These are phyloP conservation scores for Candida coleopterorum DNA, from an alignment of 805 yeast species.

Conservation along the genomic window DNA sequence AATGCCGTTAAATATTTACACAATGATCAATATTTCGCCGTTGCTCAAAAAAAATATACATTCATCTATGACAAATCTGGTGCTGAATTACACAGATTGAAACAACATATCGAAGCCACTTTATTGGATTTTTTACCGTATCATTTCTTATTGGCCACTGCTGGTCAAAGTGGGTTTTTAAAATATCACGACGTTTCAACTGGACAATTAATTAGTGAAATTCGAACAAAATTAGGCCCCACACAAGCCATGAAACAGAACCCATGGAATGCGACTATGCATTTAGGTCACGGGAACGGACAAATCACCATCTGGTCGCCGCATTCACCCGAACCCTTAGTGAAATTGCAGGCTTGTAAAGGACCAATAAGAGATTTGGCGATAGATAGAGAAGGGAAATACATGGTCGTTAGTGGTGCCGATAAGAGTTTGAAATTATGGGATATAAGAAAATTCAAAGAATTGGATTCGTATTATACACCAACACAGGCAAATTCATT, in stretches of 20 bases:
- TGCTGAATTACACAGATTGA: constrained; percentile 83
- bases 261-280: constrained; percentile 94
- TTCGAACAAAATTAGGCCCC: constrained; percentile 86
- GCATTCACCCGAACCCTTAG: constrained; percentile 77
- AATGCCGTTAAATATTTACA: constrained; percentile 87
- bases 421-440: constrained; percentile 83
- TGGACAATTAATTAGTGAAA: constrained; percentile 78
- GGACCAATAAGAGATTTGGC: constrained; percentile 88
- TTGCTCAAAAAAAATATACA: constrained; percentile 92
- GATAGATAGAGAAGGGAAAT: constrained; percentile 84
- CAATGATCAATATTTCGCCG: constrained; percentile 91
- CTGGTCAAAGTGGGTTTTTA: constrained; percentile 84
- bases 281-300: constrained; percentile 91
- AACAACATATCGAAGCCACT: constrained; percentile 84
- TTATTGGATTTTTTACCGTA: constrained; percentile 85
- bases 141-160: constrained; percentile 80
- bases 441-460: constrained; percentile 85
- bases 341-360: constrained; percentile 69
- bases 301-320: constrained; percentile 94
- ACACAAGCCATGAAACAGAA: constrained; percentile 84
- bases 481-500: constrained; percentile 85
- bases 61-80: constrained; percentile 91
- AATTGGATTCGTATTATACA: constrained; percentile 60
- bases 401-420: constrained; percentile 90
- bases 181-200: constrained; percentile 95